phyloP scores from a whole-genome alignment of 2,329 filamentous ascomycete genomes.

The Aspergillus pseudoglaucus region DNA sequence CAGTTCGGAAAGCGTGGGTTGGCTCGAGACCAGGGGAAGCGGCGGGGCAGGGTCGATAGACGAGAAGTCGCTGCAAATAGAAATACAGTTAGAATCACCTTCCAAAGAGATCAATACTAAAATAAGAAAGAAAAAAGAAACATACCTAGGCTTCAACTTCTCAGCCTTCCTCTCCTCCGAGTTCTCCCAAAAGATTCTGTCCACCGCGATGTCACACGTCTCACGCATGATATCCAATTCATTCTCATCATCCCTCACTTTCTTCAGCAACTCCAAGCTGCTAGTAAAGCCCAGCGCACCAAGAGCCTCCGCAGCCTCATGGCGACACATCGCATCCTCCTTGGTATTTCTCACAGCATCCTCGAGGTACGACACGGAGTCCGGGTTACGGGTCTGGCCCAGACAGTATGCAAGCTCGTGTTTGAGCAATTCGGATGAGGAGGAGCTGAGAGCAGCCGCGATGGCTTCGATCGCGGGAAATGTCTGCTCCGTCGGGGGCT shows the following conservation, averaged over 20 bases:
- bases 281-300: conserved; percentile 73
- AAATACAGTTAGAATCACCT: conserved; percentile 17
- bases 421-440: conserved; percentile 83
- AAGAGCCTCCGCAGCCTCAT: conserved; percentile 92
- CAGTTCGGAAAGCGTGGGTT: conserved; percentile 64
- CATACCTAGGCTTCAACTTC: conserved; percentile 73
- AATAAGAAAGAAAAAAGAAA: conserved; percentile 4
- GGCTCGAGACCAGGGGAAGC: conserved; percentile 59
- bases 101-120: neutral
- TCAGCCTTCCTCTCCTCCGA: conserved; percentile 65
- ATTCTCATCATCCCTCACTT: conserved; percentile 65
- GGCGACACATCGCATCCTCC: conserved; percentile 93
- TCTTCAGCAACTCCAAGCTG: conserved; percentile 66
- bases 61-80: conserved; percentile 69
- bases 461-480: conserved; percentile 70
- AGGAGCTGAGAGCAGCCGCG: conserved; percentile 68
- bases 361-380: conserved; percentile 66
- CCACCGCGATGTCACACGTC: conserved; percentile 95
- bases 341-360: conserved; percentile 66
- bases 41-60: conserved; percentile 94
- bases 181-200: conserved; percentile 88
- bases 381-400: conserved; percentile 75
- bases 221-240: conserved; percentile 81
- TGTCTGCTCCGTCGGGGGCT: conserved; percentile 50
- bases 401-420: conserved; percentile 97